These are phyloP conservation scores for Trichoderma erinaceum DNA, from an alignment of 495 filamentous ascomycete species.

Conservation along the genomic window DNA sequence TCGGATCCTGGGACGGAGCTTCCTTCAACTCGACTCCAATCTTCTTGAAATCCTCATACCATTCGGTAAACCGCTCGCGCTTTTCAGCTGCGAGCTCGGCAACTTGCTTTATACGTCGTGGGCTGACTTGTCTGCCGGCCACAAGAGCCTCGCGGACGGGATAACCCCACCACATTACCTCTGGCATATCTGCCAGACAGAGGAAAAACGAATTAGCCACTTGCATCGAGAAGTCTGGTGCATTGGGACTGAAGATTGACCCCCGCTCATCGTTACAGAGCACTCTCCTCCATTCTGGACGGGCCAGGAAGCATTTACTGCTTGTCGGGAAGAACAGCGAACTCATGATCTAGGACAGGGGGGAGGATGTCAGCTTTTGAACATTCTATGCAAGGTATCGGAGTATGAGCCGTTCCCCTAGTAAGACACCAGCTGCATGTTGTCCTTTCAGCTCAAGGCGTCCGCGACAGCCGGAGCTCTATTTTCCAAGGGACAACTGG, in stretches of 20 bases:
- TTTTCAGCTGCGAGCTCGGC: not conserved
- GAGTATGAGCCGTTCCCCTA: not conserved
- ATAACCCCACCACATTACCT: conserved; percentile 19
- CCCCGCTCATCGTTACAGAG: not conserved
- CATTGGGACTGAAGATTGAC: not conserved
- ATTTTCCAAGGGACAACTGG: not conserved
- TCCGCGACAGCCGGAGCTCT: not conserved
- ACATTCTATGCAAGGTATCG: not conserved
- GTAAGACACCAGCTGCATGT: not conserved
- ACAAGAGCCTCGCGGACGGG: conserved; percentile 16
- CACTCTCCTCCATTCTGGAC: conserved; percentile 17
- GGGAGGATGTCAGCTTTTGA: not conserved
- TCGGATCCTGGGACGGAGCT: conserved; percentile 17
- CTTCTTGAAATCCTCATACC: conserved; percentile 15
- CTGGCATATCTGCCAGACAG: conserved; percentile 19
- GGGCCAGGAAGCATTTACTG: conserved; percentile 21
- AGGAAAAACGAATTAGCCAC: conserved; percentile 18
- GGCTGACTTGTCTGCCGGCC: conserved; percentile 13
- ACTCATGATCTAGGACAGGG: conserved; percentile 18
- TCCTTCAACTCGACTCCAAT: not conserved
- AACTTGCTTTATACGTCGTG: not conserved
- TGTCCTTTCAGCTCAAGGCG: not conserved
- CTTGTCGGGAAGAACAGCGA: conserved; percentile 17
- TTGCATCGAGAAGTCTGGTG: not conserved
- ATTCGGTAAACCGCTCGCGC: conserved; percentile 14